Evolutionary conservation across 2,329 filamentous ascomycete species (phyloP).

Genomic region (Xylaria arbuscula): DNA sequence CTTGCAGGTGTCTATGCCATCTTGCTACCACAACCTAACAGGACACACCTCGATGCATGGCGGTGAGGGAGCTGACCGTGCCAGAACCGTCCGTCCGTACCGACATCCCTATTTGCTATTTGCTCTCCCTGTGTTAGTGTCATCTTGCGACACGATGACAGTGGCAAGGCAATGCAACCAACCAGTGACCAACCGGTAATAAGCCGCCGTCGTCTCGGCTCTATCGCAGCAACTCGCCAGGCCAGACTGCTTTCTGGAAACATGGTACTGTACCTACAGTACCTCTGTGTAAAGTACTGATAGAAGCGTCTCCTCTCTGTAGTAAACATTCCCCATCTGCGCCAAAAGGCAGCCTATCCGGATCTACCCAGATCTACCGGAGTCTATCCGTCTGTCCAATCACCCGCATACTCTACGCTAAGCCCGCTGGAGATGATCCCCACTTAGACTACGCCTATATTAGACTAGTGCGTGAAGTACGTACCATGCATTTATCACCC

Average conservation of each 20-base stretch:
- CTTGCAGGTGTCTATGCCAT: conserved; percentile 15
- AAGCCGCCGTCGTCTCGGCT: conserved; percentile 19
- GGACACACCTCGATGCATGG: conserved; percentile 32
- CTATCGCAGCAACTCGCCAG: conserved; percentile 24
- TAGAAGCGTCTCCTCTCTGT: conserved; percentile 13
- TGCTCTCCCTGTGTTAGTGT: conserved; percentile 3
- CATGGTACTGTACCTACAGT: not conserved
- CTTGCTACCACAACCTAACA: conserved; percentile 11
- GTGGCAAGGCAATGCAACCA: conserved; percentile 23
- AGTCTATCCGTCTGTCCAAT: conserved; percentile 39
- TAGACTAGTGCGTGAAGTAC: not conserved
- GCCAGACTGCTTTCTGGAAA: not conserved
- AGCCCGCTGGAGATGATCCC: conserved; percentile 26
- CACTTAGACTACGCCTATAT: not conserved
- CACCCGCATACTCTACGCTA: conserved; percentile 33
- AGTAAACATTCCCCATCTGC: conserved; percentile 1
- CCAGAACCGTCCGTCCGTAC: not conserved
- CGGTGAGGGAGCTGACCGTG: conserved; percentile 36
- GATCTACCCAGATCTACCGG: conserved; percentile 41
- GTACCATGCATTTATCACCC: not conserved
- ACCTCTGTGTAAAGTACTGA: not conserved
- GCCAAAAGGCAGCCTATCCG: conserved; percentile 24
- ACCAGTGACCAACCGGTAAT: conserved; percentile 27
- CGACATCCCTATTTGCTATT: conserved; percentile 8
- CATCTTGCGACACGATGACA: conserved; percentile 23